Conservation (phyloP, 2,329 filamentous ascomycete genomes). For the Lachnellula arida region DNA sequence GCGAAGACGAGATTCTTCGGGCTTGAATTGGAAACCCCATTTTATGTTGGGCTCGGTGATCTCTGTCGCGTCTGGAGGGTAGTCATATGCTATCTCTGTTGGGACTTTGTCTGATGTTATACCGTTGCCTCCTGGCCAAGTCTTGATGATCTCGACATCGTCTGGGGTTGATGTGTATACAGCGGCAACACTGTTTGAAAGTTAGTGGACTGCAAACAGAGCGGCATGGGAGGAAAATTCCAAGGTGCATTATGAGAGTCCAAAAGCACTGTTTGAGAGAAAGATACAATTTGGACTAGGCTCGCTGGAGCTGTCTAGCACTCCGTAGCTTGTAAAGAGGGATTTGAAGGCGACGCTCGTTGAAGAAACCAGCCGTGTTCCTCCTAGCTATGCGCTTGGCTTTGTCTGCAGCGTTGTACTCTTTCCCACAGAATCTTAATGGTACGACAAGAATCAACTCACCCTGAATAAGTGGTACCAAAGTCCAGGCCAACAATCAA, state of each 20-base stretch:
- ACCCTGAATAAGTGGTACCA: constrained; percentile 80
- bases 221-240: neutral
- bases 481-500: constrained; percentile 78
- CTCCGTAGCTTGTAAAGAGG: neutral
- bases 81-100: constrained; percentile 64
- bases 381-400: neutral
- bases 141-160: constrained; percentile 79
- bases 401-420: neutral
- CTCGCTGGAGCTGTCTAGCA: neutral
- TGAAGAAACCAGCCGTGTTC: neutral
- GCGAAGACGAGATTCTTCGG: constrained; percentile 68
- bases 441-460: constrained; percentile 32
- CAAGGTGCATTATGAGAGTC: neutral
- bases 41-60: constrained; percentile 49
- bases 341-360: neutral
- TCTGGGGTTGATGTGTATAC: constrained; percentile 73
- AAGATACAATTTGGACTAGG: neutral
- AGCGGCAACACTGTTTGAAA: constrained; percentile 54
- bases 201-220: constrained; percentile 9
- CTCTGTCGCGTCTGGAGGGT: constrained; percentile 35
- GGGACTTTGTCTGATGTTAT: constrained; percentile 87
- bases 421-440: neutral
- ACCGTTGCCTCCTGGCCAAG: constrained; percentile 77
- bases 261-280: neutral
- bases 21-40: constrained; percentile 82